Conservation (phyloP, 768 basidiomycete species). For the Dacryopinax primogenitus region DNA sequence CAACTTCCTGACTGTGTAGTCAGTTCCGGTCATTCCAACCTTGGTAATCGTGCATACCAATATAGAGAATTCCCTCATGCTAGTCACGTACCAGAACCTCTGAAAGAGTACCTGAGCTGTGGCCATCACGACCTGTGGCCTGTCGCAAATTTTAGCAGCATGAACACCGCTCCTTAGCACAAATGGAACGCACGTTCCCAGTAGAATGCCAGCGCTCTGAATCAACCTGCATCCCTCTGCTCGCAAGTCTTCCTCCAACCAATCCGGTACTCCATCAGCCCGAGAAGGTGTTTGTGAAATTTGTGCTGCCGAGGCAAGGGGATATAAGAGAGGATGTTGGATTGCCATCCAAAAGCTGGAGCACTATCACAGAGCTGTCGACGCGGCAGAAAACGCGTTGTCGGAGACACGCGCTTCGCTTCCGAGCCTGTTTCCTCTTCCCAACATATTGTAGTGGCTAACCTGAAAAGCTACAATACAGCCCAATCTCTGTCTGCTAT, state of each 20-base stretch:
- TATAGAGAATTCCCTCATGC: conserved; percentile 88
- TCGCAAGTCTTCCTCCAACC: conserved; percentile 77
- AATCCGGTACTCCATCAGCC: conserved; percentile 65
- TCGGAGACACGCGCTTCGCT: too few species aligned
- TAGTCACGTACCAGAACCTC: conserved; percentile 90
- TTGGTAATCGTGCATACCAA: conserved; percentile 43
- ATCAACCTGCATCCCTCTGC: conserved; percentile 89
- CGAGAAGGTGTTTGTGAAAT: conserved; percentile 66
- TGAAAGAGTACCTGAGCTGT: conserved; percentile 95
- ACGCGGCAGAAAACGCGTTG: too few species aligned
- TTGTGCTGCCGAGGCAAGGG: conserved; percentile 70
- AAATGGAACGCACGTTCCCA: conserved; percentile 58
- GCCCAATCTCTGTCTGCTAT: too few species aligned
- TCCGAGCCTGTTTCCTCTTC: too few species aligned
- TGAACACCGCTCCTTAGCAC: background rate
- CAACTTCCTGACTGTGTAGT: conserved; percentile 49
- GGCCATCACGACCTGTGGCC: conserved; percentile 93
- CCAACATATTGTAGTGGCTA: too few species aligned
- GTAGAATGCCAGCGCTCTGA: conserved; percentile 81
- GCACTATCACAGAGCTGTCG: too few species aligned
- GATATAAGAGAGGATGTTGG: conserved; percentile 42
- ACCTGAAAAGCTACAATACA: too few species aligned
- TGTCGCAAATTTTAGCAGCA: conserved; percentile 14
- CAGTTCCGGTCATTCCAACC: background rate
- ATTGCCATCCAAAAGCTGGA: too few species aligned